Base-by-base conservation (phyloP, 106 monocot species). In the Allium cepa region DNA sequence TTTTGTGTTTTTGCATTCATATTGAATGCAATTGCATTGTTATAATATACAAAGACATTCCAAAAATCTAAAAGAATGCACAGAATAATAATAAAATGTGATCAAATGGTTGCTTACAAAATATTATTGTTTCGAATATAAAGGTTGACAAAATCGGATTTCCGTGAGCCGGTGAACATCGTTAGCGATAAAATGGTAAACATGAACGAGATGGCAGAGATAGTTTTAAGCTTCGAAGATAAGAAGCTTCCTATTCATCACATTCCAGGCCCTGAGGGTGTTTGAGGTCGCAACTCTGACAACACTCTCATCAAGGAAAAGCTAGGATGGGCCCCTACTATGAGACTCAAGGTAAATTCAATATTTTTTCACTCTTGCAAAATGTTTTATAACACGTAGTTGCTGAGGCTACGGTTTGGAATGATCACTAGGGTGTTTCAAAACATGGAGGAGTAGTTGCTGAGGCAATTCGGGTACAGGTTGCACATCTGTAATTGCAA, bases 151-250 rank as follows among this genome's bases (percentile, higher is more conserved):
- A 87, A 94, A 74, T 90, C 94, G 9, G 94, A 94, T 68, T 94
- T 94, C 62, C 68, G 82, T 1, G 94, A 90, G 74, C 90, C 94
- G 14, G 82, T 90, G 51, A 93, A 93, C 75, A 93, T 93, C 68
- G 92, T 88, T 28, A 93, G 92, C 62, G 88, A 93, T 71, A 88
- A 88, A 74, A 93, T 93, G 92, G 92, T 93, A 22, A 93, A 88
- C 92, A 93, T 93, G 92, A 93, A 93, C 55, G 92, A 90, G 77
- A 90, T 90, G 89, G 94, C 94, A 49, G 87, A 90, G 60, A 87
- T 94, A 4, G 83, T 94, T 18, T 87, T 90, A 58, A 79, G 94
- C 83, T 90, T 94, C 57, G 94, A 94, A 58, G 71, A 83, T 47
- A 90, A 77, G 76, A 81, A 82, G 51, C 94, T 90, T 53, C 94